Evolutionary conservation across 1,139 yeast species (phyloP).

Genomic region (Debaryomyces sp.): DNA sequence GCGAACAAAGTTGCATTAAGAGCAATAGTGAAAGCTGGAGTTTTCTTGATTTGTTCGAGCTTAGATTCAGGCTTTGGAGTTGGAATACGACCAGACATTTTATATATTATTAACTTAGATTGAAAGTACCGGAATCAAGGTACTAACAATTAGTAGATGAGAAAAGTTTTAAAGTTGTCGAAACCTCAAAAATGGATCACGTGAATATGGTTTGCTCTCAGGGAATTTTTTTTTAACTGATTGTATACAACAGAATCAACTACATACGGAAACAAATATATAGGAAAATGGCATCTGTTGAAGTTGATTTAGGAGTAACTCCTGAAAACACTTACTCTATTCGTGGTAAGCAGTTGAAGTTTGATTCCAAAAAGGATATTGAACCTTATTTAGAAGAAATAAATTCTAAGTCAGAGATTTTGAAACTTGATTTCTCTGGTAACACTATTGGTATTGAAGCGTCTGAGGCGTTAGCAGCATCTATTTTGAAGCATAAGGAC

Average conservation of each 20-base stretch:
- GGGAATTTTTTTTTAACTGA: slow-evolving; percentile 4
- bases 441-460: slow-evolving; percentile 95
- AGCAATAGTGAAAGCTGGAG: slow-evolving; percentile 67
- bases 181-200: neutral
- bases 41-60: slow-evolving; percentile 54
- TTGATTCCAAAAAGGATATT: slow-evolving; percentile 74
- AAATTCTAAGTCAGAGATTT: slow-evolving; percentile 37
- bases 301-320: slow-evolving; percentile 32
- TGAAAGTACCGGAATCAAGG: neutral
- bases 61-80: slow-evolving; percentile 34
- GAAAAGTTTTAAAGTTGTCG: slow-evolving; percentile 8
- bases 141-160: neutral
- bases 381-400: slow-evolving; percentile 63
- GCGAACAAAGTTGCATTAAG: slow-evolving; percentile 65
- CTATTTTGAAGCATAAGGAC: slow-evolving; percentile 52
- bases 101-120: slow-evolving; percentile 9
- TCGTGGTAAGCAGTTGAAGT: slow-evolving; percentile 76
- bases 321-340: slow-evolving; percentile 51
- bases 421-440: slow-evolving; percentile 80
- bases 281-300: slow-evolving; percentile 24
- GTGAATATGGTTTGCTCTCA: neutral
- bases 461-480: slow-evolving; percentile 67
- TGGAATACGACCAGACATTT: slow-evolving; percentile 30
- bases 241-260: neutral
- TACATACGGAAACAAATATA: neutral